phyloP scores from a whole-genome alignment of 1,139 yeast genomes.

The Yamadazyma siamensis region DNA sequence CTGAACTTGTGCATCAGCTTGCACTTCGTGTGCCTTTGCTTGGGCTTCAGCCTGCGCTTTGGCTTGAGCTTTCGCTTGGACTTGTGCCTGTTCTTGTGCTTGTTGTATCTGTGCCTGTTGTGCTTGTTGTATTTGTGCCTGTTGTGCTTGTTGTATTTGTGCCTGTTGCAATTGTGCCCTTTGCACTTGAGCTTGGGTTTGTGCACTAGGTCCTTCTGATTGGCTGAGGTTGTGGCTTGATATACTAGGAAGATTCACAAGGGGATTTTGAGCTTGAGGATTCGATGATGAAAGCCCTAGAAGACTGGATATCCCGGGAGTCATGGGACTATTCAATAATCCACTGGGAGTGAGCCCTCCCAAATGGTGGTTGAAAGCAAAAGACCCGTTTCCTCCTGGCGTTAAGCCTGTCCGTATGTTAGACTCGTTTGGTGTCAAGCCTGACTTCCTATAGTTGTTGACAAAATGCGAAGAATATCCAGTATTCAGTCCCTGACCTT shows the following conservation, averaged over 20 bases:
- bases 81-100: conserved; percentile 7
- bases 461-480: conserved; percentile 17
- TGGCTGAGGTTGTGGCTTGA: not conserved
- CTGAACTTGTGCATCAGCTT: conserved; percentile 6
- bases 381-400: conserved; percentile 33
- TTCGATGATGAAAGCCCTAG: conserved; percentile 29
- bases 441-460: conserved; percentile 45
- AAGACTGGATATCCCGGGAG: conserved; percentile 45
- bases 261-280: conserved; percentile 1
- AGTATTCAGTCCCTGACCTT: no score
- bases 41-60: conserved; percentile 2
- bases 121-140: conserved; percentile 10
- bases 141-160: conserved; percentile 1
- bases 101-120: conserved; percentile 8
- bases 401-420: conserved; percentile 64
- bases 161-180: no score
- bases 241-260: conserved; percentile 1
- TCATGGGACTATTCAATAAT: conserved; percentile 40
- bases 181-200: conserved; percentile 10
- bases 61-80: conserved; percentile 3
- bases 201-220: conserved; percentile 5
- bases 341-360: conserved; percentile 44
- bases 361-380: conserved; percentile 25
- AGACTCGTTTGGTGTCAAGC: conserved; percentile 70
- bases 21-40: conserved; percentile 8